Evolutionary conservation across 106 monocot species (phyloP), one percentile per base, ranked within the genome.

Genomic region (Chionographis japonica): DNA sequence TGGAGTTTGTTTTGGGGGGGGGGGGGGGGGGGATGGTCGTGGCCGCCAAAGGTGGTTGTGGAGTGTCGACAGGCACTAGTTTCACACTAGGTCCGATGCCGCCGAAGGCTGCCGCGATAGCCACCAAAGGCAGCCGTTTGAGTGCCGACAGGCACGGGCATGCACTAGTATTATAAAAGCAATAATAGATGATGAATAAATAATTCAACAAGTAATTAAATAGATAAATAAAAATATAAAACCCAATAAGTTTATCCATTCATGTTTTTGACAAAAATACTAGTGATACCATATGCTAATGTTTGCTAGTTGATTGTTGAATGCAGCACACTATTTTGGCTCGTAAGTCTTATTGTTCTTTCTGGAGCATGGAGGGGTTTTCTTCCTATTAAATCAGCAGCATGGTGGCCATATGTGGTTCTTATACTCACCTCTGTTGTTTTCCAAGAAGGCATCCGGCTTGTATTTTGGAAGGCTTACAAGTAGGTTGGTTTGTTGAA

Each of bases 271-370:
- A 27, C 27, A 3, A 16, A 57, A 20, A 19, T 2, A 7, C 3
- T 27, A 52, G 15, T 52, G 15, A 53, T 52, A 37, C 53, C 18
- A 17, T 68, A 15, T 36, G 46, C 50, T 50, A 62, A 7, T 17
- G 17, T 49, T 20, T 77, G 36, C 50, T 58, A 18, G 40, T 40
- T 50, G 40, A 37, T 60, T 81, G 59, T 49, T 74, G 19, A 61
- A 35, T 83, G 78, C 92, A 97, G 92, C 77, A 92, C 89, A 14
- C 72, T 98, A 35, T 92, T 98, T 75, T 98, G 97, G 97, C 83
- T 98, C 6, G 72, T 90, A 53, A 92, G 80, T 68, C 65, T 98
- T 37, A 98, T 98, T 63, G 9, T 98, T 64, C 85, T 98, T 42
- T 92, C 97, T 13, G 97, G 81, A 71, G 69, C 50, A 62, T 98